Conservation (phyloP, 768 basidiomycete species). For the Trametes gibbosa region DNA sequence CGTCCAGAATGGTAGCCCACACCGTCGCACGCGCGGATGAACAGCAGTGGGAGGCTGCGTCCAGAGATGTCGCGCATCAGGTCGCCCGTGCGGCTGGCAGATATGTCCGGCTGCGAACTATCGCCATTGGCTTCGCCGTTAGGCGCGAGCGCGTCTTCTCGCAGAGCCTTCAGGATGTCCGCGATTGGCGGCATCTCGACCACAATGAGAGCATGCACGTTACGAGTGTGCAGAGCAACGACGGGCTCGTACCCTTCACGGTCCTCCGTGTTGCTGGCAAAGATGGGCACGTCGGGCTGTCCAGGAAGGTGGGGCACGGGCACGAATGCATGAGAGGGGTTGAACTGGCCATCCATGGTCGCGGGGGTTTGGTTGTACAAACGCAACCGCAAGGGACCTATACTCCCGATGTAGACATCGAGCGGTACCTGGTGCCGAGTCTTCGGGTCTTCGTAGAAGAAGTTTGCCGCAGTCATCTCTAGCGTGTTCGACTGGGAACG, state of each 20-base stretch:
- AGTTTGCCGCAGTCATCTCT: slow-evolving; percentile 84
- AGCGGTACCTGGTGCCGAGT: slow-evolving; percentile 65
- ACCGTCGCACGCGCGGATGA: slow-evolving; percentile 81
- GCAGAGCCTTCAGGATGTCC: slow-evolving; percentile 76
- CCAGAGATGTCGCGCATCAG: slow-evolving; percentile 55
- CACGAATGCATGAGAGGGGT: slow-evolving; percentile 42
- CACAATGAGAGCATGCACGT: slow-evolving; percentile 76
- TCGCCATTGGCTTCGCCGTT: slow-evolving; percentile 22
- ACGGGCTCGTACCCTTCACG: not conserved
- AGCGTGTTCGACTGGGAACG: slow-evolving; percentile 61
- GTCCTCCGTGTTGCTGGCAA: slow-evolving; percentile 3
- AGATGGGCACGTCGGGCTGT: slow-evolving; percentile 9
- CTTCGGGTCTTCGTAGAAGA: slow-evolving; percentile 77
- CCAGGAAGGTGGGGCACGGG: slow-evolving; percentile 30
- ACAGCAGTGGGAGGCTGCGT: slow-evolving; percentile 72
- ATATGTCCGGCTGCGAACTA: not conserved
- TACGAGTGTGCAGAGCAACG: slow-evolving; percentile 38
- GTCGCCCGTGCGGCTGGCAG: slow-evolving; percentile 16
- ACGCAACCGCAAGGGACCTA: slow-evolving; percentile 80
- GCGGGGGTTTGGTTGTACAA: slow-evolving; percentile 73
- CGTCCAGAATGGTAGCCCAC: slow-evolving; percentile 88
- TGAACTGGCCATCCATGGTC: slow-evolving; percentile 43
- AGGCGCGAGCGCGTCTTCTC: slow-evolving; percentile 61
- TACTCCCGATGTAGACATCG: slow-evolving; percentile 85
- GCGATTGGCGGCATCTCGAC: slow-evolving; percentile 79